Conservation (phyloP, 257 asterid genomes). For the Nicotiana paniculata region DNA sequence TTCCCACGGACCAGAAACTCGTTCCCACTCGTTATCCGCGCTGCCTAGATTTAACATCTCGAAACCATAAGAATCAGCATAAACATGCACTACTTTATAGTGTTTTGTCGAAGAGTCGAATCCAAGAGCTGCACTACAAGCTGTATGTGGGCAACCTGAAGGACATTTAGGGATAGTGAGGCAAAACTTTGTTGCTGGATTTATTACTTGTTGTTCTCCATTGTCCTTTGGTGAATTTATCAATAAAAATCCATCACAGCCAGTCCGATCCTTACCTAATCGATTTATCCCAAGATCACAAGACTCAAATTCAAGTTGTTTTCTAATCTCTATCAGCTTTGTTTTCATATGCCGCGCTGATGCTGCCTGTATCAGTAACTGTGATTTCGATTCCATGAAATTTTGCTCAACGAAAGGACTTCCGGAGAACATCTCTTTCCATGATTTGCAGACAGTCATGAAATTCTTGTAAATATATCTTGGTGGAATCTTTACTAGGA, state of each 20-base stretch:
- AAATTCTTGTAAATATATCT: background rate
- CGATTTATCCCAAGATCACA: background rate
- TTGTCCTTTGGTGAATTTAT: background rate
- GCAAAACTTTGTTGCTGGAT: background rate
- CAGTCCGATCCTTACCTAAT: background rate
- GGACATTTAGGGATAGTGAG: conserved; percentile 4
- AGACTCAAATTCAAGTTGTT: background rate
- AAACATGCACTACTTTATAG: conserved; percentile 18
- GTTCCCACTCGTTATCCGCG: background rate
- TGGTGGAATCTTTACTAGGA: conserved; percentile 16
- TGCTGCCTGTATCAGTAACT: background rate
- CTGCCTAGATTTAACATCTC: conserved; percentile 2
- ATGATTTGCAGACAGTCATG: conserved; percentile 8
- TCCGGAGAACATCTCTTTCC: conserved; percentile 5
- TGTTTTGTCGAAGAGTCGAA: conserved; percentile 7
- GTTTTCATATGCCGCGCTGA: background rate
- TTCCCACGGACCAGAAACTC: conserved; percentile 13
- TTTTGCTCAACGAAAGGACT: conserved; percentile 2
- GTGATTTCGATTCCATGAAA: background rate
- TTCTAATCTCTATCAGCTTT: background rate
- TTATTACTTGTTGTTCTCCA: conserved; percentile 9
- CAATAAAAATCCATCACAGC: conserved; percentile 20
- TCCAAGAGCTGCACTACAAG: conserved; percentile 13
- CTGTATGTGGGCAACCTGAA: background rate
- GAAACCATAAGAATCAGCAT: conserved; percentile 11